Evolutionary conservation across 2,329 filamentous ascomycete genomes (phyloP).

Genomic region (Aspergillus neotritici): DNA sequence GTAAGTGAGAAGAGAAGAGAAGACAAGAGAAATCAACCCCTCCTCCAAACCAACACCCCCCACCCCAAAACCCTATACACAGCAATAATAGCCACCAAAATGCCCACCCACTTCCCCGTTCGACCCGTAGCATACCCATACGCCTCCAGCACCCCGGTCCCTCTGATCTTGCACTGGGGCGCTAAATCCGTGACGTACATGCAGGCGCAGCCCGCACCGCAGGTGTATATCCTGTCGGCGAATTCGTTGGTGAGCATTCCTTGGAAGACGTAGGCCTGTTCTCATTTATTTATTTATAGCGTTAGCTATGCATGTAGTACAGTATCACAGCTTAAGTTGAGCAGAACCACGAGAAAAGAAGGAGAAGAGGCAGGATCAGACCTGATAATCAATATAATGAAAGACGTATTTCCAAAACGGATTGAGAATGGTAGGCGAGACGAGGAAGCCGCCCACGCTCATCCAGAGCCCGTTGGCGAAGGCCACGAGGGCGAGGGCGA

Average conservation of each 20-base stretch:
- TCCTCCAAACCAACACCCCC: slow-evolving; percentile 46
- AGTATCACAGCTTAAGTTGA: no score
- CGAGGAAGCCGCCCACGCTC: slow-evolving; percentile 77
- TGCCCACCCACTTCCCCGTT: slow-evolving; percentile 66
- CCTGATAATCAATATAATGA: slow-evolving; percentile 83
- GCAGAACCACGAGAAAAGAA: no score
- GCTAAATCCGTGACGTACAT: slow-evolving; percentile 63
- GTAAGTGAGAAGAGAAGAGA: not conserved
- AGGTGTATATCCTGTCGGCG: slow-evolving; percentile 57
- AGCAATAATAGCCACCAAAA: slow-evolving; percentile 68
- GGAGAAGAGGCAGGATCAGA: slow-evolving; percentile 6
- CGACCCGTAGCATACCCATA: slow-evolving; percentile 64
- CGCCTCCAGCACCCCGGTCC: slow-evolving; percentile 61
- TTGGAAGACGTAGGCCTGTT: slow-evolving; percentile 68
- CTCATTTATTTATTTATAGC: not conserved
- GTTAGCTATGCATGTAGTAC: no score
- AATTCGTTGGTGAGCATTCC: slow-evolving; percentile 96
- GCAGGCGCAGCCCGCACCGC: slow-evolving; percentile 57
- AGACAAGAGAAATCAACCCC: slow-evolving; percentile 3
- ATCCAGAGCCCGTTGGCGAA: slow-evolving; percentile 90
- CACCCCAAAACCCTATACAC: slow-evolving; percentile 67
- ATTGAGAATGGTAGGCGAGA: slow-evolving; percentile 66
- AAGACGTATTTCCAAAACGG: slow-evolving; percentile 83
- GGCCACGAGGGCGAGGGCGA: slow-evolving; percentile 70
- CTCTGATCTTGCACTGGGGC: slow-evolving; percentile 62